These are phyloP conservation scores for Sarocladiaceae sp. DNA, from an alignment of 2,329 filamentous ascomycete species.

Conservation along the genomic window DNA sequence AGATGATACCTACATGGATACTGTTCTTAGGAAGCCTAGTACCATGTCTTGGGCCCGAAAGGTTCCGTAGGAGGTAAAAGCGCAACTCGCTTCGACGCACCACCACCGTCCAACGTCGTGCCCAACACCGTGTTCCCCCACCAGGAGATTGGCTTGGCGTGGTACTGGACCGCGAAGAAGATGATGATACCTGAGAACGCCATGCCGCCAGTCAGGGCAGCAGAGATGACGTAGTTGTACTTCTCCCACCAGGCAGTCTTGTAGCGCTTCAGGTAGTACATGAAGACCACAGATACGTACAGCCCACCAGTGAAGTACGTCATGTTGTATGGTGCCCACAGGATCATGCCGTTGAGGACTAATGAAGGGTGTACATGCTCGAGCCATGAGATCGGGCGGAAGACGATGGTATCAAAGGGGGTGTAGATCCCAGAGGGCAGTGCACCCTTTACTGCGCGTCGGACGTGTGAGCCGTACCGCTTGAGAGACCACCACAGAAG, in stretches of 20 bases:
- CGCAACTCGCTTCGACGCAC: not conserved
- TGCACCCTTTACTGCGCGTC: not conserved
- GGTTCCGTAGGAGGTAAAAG: constrained; percentile 2
- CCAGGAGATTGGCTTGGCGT: constrained; percentile 30
- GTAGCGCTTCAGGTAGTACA: constrained; percentile 34
- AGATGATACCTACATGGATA: no score
- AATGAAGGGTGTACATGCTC: constrained; percentile 35
- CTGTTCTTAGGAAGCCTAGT: not conserved
- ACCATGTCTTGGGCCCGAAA: constrained; percentile 2
- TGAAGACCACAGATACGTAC: constrained; percentile 33
- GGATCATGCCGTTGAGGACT: constrained; percentile 32
- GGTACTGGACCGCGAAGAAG: constrained; percentile 35
- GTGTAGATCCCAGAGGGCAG: constrained; percentile 12
- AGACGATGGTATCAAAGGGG: constrained; percentile 12
- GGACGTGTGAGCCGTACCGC: constrained; percentile 44
- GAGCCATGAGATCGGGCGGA: constrained; percentile 17
- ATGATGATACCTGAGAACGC: constrained; percentile 35
- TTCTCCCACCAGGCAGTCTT: constrained; percentile 37
- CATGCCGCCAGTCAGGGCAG: constrained; percentile 32
- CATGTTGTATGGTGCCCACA: constrained; percentile 37
- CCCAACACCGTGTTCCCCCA: constrained; percentile 30
- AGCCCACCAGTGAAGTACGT: constrained; percentile 36
- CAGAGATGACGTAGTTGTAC: constrained; percentile 38
- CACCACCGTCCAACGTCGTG: constrained; percentile 14
- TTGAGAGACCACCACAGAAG: constrained; percentile 52